phyloP scores from a whole-genome alignment of 2,329 filamentous ascomycete species.

The Neopestalotiopsis sp. region DNA sequence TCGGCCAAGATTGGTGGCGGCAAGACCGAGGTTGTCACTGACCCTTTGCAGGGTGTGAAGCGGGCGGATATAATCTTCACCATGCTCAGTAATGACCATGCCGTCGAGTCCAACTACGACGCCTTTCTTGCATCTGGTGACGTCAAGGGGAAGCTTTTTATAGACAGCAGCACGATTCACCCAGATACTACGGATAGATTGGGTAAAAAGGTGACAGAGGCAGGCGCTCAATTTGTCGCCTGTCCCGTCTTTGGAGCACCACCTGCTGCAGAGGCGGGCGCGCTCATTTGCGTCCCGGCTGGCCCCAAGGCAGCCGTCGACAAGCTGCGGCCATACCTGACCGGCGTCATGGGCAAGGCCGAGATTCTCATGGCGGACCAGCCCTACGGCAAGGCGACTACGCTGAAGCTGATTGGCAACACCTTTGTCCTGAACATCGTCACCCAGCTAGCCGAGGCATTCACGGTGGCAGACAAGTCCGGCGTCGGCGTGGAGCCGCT shows the following conservation, averaged over 20 bases:
- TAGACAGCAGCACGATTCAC: constrained; percentile 89
- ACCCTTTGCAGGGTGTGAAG: constrained; percentile 69
- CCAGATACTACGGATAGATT: constrained; percentile 77
- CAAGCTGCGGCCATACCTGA: constrained; percentile 68
- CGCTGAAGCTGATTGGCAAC: constrained; percentile 85
- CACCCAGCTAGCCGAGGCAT: constrained; percentile 77
- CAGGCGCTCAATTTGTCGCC: constrained; percentile 77
- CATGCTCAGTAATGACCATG: constrained; percentile 79
- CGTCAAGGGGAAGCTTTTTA: constrained; percentile 75
- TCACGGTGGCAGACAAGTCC: constrained; percentile 80
- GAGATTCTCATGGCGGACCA: constrained; percentile 52
- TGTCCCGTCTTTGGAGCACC: constrained; percentile 71
- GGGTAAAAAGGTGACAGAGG: constrained; percentile 59
- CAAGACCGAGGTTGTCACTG: constrained; percentile 68
- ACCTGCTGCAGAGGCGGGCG: constrained; percentile 66
- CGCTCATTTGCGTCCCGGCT: constrained; percentile 70
- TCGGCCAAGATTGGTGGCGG: constrained; percentile 62
- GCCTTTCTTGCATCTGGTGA: constrained; percentile 54
- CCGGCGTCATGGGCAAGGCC: constrained; percentile 68
- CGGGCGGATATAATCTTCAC: constrained; percentile 81
- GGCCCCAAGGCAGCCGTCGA: constrained; percentile 61
- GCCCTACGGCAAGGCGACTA: constrained; percentile 59
- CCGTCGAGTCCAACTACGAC: constrained; percentile 66
- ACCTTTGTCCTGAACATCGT: constrained; percentile 86
- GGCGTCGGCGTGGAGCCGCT: constrained; percentile 75